phyloP scores from a whole-genome alignment of 202 grass and related monocot species.

The Carex sylvatica region DNA sequence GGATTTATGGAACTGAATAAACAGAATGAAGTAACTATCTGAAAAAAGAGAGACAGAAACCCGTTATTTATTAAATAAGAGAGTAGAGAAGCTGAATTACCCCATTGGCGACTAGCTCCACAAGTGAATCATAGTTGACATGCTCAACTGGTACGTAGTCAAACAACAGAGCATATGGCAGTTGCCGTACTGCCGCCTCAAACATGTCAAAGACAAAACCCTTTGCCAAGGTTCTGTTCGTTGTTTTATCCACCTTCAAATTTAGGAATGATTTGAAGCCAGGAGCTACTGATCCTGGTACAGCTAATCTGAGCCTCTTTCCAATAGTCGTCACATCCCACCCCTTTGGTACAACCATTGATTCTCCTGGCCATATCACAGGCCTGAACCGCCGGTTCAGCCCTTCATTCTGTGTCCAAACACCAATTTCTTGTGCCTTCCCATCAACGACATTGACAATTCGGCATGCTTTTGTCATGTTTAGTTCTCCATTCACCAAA shows the following conservation, averaged over 20 bases:
- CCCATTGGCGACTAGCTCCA: constrained; percentile 26
- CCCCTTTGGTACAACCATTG: constrained; percentile 39
- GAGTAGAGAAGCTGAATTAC: constrained; percentile 32
- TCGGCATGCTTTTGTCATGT: constrained; percentile 17
- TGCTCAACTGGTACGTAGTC: constrained; percentile 41
- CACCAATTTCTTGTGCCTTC: constrained; percentile 37
- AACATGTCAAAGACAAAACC: constrained; percentile 75
- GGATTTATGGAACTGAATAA: neutral
- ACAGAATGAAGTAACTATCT: neutral
- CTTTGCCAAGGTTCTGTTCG: constrained; percentile 44
- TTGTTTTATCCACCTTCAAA: constrained; percentile 35
- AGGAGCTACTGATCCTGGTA: constrained; percentile 30
- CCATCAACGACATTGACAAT: constrained; percentile 55
- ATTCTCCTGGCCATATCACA: constrained; percentile 69
- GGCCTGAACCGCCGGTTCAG: constrained; percentile 16
- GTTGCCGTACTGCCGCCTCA: constrained; percentile 66
- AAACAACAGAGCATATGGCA: constrained; percentile 66
- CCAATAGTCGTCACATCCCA: constrained; percentile 47
- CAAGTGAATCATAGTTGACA: constrained; percentile 37
- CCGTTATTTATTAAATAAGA: neutral
- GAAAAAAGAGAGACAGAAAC: neutral
- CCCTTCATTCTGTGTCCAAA: constrained; percentile 35
- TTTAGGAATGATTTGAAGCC: constrained; percentile 37
- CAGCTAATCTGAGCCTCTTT: constrained; percentile 36
- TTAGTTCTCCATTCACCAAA: constrained; percentile 30